Evolutionary conservation across 129 eudicot genomes (phyloP).

Genomic region (Helianthus tuberosus): DNA sequence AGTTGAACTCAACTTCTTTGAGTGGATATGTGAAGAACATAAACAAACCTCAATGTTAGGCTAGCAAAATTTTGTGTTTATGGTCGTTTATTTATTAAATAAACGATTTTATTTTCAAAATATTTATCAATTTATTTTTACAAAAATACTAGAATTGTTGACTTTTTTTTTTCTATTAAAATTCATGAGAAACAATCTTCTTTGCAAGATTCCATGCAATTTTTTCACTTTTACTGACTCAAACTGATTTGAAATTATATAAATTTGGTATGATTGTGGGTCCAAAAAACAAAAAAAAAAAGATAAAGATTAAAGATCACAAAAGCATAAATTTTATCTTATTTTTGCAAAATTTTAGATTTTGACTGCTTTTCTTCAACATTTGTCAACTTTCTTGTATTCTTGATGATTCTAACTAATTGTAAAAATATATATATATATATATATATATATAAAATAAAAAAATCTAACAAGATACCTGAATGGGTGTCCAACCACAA

Average conservation of each 20-base stretch:
- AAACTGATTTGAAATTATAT: background rate
- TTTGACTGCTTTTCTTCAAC: slow-evolving; percentile 5
- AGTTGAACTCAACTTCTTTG: no score
- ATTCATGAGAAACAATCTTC: background rate
- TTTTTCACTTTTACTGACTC: background rate
- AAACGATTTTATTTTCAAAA: no score
- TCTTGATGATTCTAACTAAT: background rate
- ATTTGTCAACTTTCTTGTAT: background rate
- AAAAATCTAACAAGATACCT: slow-evolving; percentile 39
- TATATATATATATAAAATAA: no score
- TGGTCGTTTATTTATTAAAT: no score
- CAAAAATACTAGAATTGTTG: background rate
- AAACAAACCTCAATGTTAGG: no score
- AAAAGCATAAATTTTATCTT: background rate
- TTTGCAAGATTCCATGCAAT: slow-evolving; percentile 15
- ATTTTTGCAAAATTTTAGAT: background rate
- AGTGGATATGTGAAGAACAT: no score
- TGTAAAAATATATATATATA: no score
- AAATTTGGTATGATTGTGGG: slow-evolving; percentile 1
- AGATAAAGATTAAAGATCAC: slow-evolving; percentile 1
- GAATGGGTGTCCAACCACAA: slow-evolving; percentile 97
- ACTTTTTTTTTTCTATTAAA: no score
- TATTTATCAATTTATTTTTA: no score
- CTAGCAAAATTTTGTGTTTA: no score
- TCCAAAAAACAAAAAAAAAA: slow-evolving; percentile 7